Conservation (phyloP, 179 eudicot genomes). For the Vitellaria paradoxa region DNA sequence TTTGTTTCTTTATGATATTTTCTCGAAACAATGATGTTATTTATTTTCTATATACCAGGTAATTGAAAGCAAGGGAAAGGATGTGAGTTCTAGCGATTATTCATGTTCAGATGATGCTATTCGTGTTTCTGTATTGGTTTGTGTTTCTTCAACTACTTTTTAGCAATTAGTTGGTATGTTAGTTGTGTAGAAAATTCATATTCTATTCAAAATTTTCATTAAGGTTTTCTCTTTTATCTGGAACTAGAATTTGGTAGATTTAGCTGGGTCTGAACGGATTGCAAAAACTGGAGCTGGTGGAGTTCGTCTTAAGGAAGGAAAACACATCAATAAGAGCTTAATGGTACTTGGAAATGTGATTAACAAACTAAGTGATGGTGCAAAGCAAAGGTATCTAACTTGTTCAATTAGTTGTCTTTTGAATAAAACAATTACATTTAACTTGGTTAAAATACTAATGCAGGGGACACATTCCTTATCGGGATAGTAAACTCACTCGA, state of each 20-base stretch:
- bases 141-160: slow-evolving; percentile 18
- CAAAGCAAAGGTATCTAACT: slow-evolving; percentile 68
- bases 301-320: slow-evolving; percentile 92
- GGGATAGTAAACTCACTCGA: slow-evolving; percentile 96
- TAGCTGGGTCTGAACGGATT: slow-evolving; percentile 96
- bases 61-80: slow-evolving; percentile 87
- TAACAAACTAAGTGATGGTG: slow-evolving; percentile 89
- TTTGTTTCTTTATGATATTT: background rate
- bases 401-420: background rate
- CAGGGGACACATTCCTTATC: slow-evolving; percentile 96
- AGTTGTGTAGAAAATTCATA: background rate
- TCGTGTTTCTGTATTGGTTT: slow-evolving; percentile 92
- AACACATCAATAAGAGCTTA: slow-evolving; percentile 88
- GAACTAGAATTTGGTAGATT: slow-evolving; percentile 80
- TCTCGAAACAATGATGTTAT: background rate
- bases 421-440: background rate
- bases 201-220: background rate
- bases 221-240: background rate
- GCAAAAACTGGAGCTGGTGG: slow-evolving; percentile 99
- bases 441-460: slow-evolving; percentile 19
- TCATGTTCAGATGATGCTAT: slow-evolving; percentile 74
- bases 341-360: slow-evolving; percentile 96
- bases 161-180: background rate
- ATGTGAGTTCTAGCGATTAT: slow-evolving; percentile 33
- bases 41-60: slow-evolving; percentile 40